Evolutionary conservation across 495 filamentous ascomycete genomes (phyloP), one percentile per base, ranked within the genome.

Genomic region (Clavariopsis aquatica): DNA sequence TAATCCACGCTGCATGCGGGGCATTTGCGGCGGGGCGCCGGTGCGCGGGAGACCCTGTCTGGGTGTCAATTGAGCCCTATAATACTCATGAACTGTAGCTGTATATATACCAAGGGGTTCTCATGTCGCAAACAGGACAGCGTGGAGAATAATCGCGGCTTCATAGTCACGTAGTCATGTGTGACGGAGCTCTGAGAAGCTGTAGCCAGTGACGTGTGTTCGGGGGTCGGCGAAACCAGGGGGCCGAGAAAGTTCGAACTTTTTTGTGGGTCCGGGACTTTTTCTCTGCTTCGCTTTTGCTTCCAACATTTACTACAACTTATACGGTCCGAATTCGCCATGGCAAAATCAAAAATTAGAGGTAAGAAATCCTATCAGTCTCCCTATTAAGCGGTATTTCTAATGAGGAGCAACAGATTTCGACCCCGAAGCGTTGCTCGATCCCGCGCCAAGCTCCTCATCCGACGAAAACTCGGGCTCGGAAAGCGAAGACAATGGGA

Each of bases 1-100:
- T 9, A 97, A 83, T 24, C 92, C 91, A 65, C 92, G 86, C 63
- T 92, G 91, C 80, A 90, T 87, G 46, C 90, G 87, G 26, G 88
- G 89, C 68, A 96, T 84, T 55, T 81, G 77, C 31, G 87, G 86
- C 49, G 85, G 85, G 2, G 86, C 87, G 51, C 91, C 89, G 43
- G 87, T 87, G 67, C 83, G 82, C 13, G 93, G 94, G 23, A 97
- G 83, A 28, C 93, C 92, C 91, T 96, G 57, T 1, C 49, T 1
- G 22, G 12, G 26, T 34, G 31, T 34, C 31, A 34, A 34, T 34
- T 34, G 31, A 34, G 31, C 31, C 5, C 5, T 34, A n/a, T 34
- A 5, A 34, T 34, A 34, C 31, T 34, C 5, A 5, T 6, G 31
- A 34, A 34, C n/a, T n/a, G n/a, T 64, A 68, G 24, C 27, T 29